Conservation (phyloP, 345 rosid genomes). For the Lepidium africanum region DNA sequence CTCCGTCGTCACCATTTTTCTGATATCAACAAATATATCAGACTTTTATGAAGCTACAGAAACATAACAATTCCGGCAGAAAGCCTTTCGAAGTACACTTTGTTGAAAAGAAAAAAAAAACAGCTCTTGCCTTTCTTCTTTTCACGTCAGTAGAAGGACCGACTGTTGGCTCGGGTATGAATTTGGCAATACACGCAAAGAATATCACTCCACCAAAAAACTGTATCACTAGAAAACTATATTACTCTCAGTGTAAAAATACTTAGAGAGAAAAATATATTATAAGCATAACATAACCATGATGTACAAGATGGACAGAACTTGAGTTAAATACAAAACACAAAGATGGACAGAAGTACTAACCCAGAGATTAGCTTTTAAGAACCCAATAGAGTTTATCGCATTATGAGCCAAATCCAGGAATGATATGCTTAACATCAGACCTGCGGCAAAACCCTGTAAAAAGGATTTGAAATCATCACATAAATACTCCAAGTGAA, state of each 20-base stretch:
- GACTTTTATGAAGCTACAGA: slow-evolving; percentile 15
- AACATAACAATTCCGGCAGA: neutral
- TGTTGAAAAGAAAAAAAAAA: neutral
- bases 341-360: slow-evolving; percentile 22
- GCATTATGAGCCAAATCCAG: slow-evolving; percentile 97
- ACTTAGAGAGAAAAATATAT: neutral
- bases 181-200: slow-evolving; percentile 71
- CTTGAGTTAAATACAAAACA: no score
- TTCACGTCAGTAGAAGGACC: slow-evolving; percentile 52
- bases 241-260: slow-evolving; percentile 16
- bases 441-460: slow-evolving; percentile 98
- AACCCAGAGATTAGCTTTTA: slow-evolving; percentile 96
- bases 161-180: slow-evolving; percentile 86
- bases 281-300: neutral
- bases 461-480: slow-evolving; percentile 15
- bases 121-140: slow-evolving; percentile 56
- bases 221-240: slow-evolving; percentile 41
- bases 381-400: slow-evolving; percentile 88
- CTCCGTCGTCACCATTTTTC: slow-evolving; percentile 63
- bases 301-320: slow-evolving; percentile 5
- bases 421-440: slow-evolving; percentile 97
- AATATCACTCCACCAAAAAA: slow-evolving; percentile 90
- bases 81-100: neutral
- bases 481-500: slow-evolving; percentile 4
- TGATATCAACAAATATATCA: slow-evolving; percentile 35